Conservation (phyloP, 306 rosid genomes). For the Cucurbita maxima region DNA sequence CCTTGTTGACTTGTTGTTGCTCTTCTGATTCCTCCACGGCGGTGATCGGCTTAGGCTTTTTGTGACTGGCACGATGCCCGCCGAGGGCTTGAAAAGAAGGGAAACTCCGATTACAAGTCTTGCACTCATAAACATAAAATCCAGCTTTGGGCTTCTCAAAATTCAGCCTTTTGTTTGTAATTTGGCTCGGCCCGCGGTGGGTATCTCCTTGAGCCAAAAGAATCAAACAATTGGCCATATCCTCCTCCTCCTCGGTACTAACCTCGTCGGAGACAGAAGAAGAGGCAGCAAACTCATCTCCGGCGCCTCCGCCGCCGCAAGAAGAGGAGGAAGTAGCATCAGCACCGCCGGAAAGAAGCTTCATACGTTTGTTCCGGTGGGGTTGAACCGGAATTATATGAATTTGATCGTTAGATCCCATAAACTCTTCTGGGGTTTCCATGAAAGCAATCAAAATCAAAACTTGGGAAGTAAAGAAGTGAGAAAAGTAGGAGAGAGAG, state of each 20-base stretch:
- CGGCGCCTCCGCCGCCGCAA: conserved; percentile 13
- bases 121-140: conserved; percentile 56
- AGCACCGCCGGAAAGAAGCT: not conserved
- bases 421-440: conserved; percentile 29
- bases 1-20: conserved; percentile 3
- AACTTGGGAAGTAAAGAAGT: not conserved
- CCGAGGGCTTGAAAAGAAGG: conserved; percentile 98
- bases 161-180: conserved; percentile 1
- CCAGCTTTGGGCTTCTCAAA: conserved; percentile 16
- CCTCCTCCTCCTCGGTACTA: conserved; percentile 63
- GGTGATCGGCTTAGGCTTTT: conserved; percentile 26
- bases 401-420: conserved; percentile 12
- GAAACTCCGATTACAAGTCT: conserved; percentile 73
- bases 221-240: conserved; percentile 90
- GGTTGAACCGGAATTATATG: conserved; percentile 18
- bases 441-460: conserved; percentile 10
- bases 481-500: not conserved
- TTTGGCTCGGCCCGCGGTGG: conserved; percentile 1
- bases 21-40: conserved; percentile 10
- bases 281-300: conserved; percentile 23
- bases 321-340: conserved; percentile 41
- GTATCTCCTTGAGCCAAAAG: conserved; percentile 63
- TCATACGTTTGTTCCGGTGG: conserved; percentile 49
- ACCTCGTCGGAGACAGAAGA: conserved; percentile 8
- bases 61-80: conserved; percentile 95